phyloP scores from a whole-genome alignment of 768 basidiomycete species.

The Sarcodon aspratus region DNA sequence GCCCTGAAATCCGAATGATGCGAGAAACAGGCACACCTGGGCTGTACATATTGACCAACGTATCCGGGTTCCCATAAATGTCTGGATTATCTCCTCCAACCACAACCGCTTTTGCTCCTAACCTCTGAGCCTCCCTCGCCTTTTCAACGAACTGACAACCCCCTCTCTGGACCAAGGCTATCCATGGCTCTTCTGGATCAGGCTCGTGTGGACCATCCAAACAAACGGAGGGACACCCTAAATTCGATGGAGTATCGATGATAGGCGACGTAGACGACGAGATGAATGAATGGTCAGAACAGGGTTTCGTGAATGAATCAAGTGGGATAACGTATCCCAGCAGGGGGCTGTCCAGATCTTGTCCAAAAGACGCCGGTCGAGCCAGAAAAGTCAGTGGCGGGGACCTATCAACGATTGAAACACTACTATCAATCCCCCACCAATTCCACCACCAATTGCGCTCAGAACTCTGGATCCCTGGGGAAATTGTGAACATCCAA shows the following conservation, averaged over 20 bases:
- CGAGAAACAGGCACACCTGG: conserved; percentile 39
- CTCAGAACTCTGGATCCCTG: conserved; percentile 5
- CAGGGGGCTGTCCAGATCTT: conserved; percentile 45
- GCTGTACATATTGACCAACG: conserved; percentile 86
- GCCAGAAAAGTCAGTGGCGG: conserved; percentile 64
- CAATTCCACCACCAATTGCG: conserved; percentile 25
- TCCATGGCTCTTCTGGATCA: conserved; percentile 62
- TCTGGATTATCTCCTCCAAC: conserved; percentile 77
- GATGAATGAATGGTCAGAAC: conserved; percentile 22
- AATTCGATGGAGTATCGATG: conserved; percentile 9
- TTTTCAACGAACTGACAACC: conserved; percentile 88
- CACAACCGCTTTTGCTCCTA: conserved; percentile 84
- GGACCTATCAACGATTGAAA: conserved; percentile 66
- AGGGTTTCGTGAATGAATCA: conserved; percentile 26
- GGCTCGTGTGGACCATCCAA: conserved; percentile 42
- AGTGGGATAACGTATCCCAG: conserved; percentile 26
- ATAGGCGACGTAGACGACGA: conserved; percentile 5
- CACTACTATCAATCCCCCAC: conserved; percentile 32
- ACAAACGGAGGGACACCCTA: conserved; percentile 65
- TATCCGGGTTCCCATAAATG: conserved; percentile 55
- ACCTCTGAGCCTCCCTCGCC: conserved; percentile 33
- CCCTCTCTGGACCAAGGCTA: conserved; percentile 86
- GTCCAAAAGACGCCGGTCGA: conserved; percentile 67
- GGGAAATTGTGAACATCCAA: too few relatives aligned
- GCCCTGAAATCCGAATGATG: conserved; percentile 1